A percentile compares a stretch with the other conserved stretches of the same genome.
Conservation (phyloP, 176 grass and related monocot genomes). For the Tillandsia leiboldiana region DNA sequence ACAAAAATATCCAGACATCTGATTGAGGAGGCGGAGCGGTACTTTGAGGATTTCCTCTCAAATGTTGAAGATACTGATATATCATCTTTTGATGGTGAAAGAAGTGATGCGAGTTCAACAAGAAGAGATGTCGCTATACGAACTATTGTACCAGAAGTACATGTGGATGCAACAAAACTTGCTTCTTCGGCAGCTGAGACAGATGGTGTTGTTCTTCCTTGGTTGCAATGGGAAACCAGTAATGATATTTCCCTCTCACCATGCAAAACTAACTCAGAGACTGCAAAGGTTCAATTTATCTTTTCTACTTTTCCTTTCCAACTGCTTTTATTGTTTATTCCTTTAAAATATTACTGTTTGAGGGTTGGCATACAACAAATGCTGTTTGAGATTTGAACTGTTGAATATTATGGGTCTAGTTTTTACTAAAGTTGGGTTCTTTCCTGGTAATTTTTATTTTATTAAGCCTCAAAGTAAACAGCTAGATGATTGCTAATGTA, state of each 20-base stretch:
- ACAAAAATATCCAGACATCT: constrained; percentile 56
- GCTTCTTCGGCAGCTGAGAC: constrained; percentile 25
- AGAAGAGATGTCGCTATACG: constrained; percentile 26
- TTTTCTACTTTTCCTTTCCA: background rate
- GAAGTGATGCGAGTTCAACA: constrained; percentile 67
- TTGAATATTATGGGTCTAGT: background rate
- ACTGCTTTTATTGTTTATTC: background rate
- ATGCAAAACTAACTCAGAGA: constrained; percentile 42
- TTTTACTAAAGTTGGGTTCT: background rate
- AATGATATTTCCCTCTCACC: constrained; percentile 44
- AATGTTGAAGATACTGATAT: constrained; percentile 98
- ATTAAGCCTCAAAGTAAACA: no score
- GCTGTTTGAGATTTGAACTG: background rate
- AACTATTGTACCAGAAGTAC: constrained; percentile 31
- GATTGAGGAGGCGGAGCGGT: constrained; percentile 77
- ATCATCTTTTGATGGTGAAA: constrained; percentile 92
- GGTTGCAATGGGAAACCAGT: constrained; percentile 95
- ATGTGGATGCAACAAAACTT: constrained; percentile 27
- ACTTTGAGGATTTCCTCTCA: constrained; percentile 91
- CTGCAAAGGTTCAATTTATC: background rate
- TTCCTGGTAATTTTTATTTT: background rate
- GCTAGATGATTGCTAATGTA: background rate
- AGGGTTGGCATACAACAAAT: background rate
- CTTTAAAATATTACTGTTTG: background rate
- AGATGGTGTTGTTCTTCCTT: constrained; percentile 88